phyloP scores from a whole-genome alignment of 2,329 filamentous ascomycete species.

The Stagonosporopsis rhizophila region DNA sequence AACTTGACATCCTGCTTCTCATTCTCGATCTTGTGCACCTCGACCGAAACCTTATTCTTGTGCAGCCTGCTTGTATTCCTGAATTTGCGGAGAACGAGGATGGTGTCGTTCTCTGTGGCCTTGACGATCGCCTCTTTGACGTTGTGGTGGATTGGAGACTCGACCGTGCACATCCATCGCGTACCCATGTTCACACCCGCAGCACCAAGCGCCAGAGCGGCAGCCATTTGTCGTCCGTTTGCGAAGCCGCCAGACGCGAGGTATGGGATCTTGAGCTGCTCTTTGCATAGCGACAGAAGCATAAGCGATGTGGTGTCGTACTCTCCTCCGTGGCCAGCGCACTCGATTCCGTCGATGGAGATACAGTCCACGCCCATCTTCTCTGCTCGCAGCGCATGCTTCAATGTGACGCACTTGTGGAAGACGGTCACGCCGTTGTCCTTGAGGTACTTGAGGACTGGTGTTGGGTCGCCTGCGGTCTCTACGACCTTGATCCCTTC shows the following conservation, averaged over 20 bases:
- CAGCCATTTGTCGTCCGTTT: constrained; percentile 35
- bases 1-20: constrained; percentile 36
- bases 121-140: constrained; percentile 38
- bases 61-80: constrained; percentile 35
- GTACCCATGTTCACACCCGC: constrained; percentile 40
- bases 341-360: constrained; percentile 39
- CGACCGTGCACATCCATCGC: constrained; percentile 38
- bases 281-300: constrained; percentile 32
- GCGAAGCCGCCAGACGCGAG: constrained; percentile 38
- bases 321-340: constrained; percentile 58
- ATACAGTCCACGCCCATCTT: constrained; percentile 37
- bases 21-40: constrained; percentile 37
- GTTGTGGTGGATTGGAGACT: constrained; percentile 35
- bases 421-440: constrained; percentile 34
- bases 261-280: constrained; percentile 40
- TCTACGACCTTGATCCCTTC: constrained; percentile 39
- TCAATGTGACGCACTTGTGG: constrained; percentile 37
- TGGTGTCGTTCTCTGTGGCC: constrained; percentile 34
- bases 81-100: constrained; percentile 37
- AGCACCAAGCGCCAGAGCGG: constrained; percentile 36
- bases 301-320: constrained; percentile 63
- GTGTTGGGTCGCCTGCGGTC: constrained; percentile 38
- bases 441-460: constrained; percentile 37
- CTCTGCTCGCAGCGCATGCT: constrained; percentile 35
- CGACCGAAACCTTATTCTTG: constrained; percentile 35